phyloP scores from a whole-genome alignment of 2,329 filamentous ascomycete genomes.

The Chaetomium sp. region DNA sequence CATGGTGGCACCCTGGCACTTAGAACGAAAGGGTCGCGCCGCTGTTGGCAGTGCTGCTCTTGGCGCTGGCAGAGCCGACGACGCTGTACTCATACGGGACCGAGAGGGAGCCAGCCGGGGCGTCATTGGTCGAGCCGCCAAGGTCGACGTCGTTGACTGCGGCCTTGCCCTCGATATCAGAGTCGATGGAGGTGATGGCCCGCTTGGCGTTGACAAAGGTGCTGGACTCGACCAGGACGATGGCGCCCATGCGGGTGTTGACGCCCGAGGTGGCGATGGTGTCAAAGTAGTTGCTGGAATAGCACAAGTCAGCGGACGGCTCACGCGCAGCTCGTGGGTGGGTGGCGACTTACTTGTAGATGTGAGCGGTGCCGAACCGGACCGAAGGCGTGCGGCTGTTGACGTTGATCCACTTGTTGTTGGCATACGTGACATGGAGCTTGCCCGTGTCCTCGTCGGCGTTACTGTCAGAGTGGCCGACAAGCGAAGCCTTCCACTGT shows the following conservation, averaged over 20 bases:
- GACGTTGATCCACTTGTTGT: slow-evolving; percentile 16
- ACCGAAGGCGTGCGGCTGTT: slow-evolving; percentile 17
- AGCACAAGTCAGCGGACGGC: neutral
- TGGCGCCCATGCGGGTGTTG: slow-evolving; percentile 19
- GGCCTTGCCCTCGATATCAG: slow-evolving; percentile 6
- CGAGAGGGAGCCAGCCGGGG: neutral
- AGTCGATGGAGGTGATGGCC: slow-evolving; percentile 18
- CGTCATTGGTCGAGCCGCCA: slow-evolving; percentile 19
- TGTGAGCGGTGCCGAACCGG: slow-evolving; percentile 17
- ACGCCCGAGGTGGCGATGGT: slow-evolving; percentile 13
- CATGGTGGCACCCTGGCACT: neutral
- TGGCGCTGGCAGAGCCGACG: slow-evolving; percentile 13
- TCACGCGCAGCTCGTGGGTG: neutral
- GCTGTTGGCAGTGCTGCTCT: neutral
- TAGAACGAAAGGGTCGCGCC: slow-evolving; percentile 7
- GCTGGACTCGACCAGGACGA: slow-evolving; percentile 13
- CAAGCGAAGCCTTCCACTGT: slow-evolving; percentile 19
- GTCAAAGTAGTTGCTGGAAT: slow-evolving; percentile 14
- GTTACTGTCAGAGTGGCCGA: slow-evolving; percentile 19
- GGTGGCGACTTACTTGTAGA: slow-evolving; percentile 11
- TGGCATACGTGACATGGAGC: slow-evolving; percentile 17
- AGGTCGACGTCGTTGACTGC: slow-evolving; percentile 14
- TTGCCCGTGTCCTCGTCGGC: slow-evolving; percentile 13
- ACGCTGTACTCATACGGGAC: slow-evolving; percentile 10
- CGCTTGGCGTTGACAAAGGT: slow-evolving; percentile 16